These are phyloP conservation scores for Margaritispora aquatica DNA, from an alignment of 495 filamentous ascomycete species.

Conservation along the genomic window DNA sequence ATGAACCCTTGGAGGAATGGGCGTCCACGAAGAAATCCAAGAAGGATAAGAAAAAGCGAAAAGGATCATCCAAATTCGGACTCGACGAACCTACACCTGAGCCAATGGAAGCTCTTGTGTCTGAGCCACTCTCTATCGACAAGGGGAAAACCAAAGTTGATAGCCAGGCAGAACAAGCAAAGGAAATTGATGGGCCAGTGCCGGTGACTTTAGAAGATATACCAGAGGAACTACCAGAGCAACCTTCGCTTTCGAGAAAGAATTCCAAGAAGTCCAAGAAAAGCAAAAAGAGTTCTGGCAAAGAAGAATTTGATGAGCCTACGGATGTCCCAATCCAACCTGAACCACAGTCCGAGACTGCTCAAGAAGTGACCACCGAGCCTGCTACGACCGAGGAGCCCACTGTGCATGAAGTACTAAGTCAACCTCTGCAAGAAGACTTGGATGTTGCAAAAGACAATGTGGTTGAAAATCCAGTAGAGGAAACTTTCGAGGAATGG, in stretches of 20 bases:
- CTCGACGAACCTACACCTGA: not conserved
- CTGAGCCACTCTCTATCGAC: not conserved
- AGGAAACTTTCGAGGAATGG: not conserved
- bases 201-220: not conserved
- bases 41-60: slow-evolving; percentile 22
- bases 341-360: slow-evolving; percentile 12
- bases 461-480: not conserved
- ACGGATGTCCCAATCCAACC: not conserved
- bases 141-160: not conserved
- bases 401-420: not conserved
- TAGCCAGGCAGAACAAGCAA: not conserved
- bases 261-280: slow-evolving; percentile 31
- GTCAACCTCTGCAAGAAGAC: not conserved
- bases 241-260: slow-evolving; percentile 8
- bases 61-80: not conserved
- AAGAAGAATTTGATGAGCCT: not conserved
- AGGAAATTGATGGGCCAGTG: not conserved
- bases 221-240: not conserved
- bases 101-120: not conserved
- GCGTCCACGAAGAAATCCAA: slow-evolving; percentile 23
- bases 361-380: not conserved
- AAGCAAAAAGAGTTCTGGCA: not conserved
- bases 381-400: not conserved
- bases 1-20: slow-evolving; percentile 16
- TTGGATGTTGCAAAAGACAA: not conserved